Base-by-base conservation (phyloP, 331 rosid genomes). In the Quercus tomentella region DNA sequence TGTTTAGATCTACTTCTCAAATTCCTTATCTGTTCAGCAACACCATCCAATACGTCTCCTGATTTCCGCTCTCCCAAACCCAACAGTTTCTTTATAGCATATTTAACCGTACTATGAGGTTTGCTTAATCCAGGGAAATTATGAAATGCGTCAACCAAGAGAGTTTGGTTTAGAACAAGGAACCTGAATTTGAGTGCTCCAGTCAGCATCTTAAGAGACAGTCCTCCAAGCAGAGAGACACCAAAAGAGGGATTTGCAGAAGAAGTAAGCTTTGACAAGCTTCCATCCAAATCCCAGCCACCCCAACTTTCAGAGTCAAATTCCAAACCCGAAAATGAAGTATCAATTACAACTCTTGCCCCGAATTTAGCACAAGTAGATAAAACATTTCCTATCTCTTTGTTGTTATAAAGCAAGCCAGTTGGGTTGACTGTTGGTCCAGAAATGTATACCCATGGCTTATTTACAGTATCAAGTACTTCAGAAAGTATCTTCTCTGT, bases 361-460 rank as follows among this genome's bases (percentile, higher is more conserved):
- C 99, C 97, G 78, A 83, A 87, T 78, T 80, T 90, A 75, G 97
- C 92, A 84, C 99, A 93, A 66, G 86, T 79, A 57, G 79, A 72
- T 77, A 96, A 81, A 77, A 93, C 83, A 81, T 61, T 81, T 76
- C 77, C 92, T 6, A 96, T 93, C 88, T 96, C 98, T 66, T 74
- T 68, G 85, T 84, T 89, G 92, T 80, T 82, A 81, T 96, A 96
- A 82, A 96, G 72, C 82, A 86, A 84, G 84, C 99, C 99, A 74
- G 98, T 96, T 71, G 98, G 99, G 84, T 77, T 91, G 70, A 93
- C 81, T 54, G 99, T 96, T 77, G 99, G 99, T 57, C 99, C 99
- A 82, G 94, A 93, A 83, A 96, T 90, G 88, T 89, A 93, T 28
- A 96, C 87, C 98, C 97, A 96, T 58, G 99, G 98, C 65, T 87